Conservation (phyloP, 306 rosid species). For the Alnus rubra region DNA sequence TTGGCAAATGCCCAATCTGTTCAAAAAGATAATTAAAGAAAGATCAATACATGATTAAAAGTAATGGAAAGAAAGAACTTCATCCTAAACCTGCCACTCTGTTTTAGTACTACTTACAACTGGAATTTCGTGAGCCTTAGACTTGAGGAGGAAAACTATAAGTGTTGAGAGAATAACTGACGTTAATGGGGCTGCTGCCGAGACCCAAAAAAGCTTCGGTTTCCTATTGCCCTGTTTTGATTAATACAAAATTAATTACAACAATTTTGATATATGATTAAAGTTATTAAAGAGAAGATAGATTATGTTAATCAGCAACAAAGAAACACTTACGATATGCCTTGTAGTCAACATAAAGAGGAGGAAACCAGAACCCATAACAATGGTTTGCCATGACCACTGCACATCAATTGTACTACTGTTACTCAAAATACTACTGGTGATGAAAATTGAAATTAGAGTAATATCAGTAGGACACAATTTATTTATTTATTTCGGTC, state of each 20-base stretch:
- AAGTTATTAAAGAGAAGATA: not conserved
- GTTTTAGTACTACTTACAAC: constrained; percentile 45
- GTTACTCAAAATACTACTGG: not conserved
- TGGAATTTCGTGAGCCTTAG: constrained; percentile 55
- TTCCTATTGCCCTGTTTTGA: constrained; percentile 72
- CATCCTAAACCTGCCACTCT: not conserved
- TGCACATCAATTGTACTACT: constrained; percentile 41
- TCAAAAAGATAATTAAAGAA: not conserved
- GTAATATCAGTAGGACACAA: not conserved
- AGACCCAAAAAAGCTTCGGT: constrained; percentile 83
- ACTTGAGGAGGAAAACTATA: constrained; percentile 57
- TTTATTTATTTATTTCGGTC: not conserved
- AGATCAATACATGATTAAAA: not conserved
- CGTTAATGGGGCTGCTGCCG: constrained; percentile 92
- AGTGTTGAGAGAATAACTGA: constrained; percentile 89
- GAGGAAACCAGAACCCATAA: constrained; percentile 69
- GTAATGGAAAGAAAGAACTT: not conserved
- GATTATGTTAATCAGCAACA: not conserved
- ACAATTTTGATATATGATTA: too few species aligned
- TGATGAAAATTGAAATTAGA: not conserved
- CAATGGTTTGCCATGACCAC: constrained; percentile 96
- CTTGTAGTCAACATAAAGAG: constrained; percentile 65
- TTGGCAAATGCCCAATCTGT: constrained; percentile 89
- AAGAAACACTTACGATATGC: constrained; percentile 65
- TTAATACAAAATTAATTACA: constrained; percentile 19